Percentiles rank a stretch among this genome's conserved stretches.
These are phyloP conservation scores for Sporothrix luriei DNA, from an alignment of 2,329 filamentous ascomycete species.

Conservation along the genomic window DNA sequence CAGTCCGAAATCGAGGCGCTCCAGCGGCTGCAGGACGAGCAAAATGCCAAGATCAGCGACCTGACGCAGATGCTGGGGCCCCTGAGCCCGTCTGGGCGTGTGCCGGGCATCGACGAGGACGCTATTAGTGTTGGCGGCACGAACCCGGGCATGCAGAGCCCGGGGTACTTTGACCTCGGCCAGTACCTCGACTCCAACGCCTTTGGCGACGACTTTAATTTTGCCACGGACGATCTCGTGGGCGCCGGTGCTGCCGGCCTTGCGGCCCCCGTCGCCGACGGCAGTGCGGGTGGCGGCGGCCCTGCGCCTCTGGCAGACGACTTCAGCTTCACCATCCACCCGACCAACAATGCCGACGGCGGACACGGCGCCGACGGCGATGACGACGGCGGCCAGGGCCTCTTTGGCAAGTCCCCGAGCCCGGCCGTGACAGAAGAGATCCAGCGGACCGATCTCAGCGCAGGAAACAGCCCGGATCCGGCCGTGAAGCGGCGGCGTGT, in stretches of 20 bases:
- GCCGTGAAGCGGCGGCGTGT: constrained; percentile 27
- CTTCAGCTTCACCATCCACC: constrained; percentile 26
- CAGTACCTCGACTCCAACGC: constrained; percentile 51
- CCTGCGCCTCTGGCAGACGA: constrained; percentile 2
- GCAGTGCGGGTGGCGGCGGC: not conserved
- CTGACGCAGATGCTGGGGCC: constrained; percentile 75
- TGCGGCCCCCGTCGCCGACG: not conserved
- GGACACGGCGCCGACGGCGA: not conserved
- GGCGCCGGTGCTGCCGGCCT: constrained; percentile 17
- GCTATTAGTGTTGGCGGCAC: constrained; percentile 33
- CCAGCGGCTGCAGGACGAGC: constrained; percentile 75
- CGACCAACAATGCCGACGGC: not conserved
- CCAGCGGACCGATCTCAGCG: constrained; percentile 23
- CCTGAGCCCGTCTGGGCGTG: constrained; percentile 75
- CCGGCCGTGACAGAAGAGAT: constrained; percentile 31
- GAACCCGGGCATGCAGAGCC: constrained; percentile 36
- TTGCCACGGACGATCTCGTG: constrained; percentile 45
- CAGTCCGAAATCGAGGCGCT: constrained; percentile 77
- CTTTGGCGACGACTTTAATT: constrained; percentile 56
- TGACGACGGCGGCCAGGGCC: constrained; percentile 24
- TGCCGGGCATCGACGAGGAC: constrained; percentile 66
- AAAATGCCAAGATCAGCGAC: constrained; percentile 74
- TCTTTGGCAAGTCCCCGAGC: constrained; percentile 30
- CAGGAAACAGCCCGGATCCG: constrained; percentile 23
- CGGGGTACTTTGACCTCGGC: constrained; percentile 51